Evolutionary conservation across 148 eudicot genomes (phyloP).

Genomic region (Silene latifolia): DNA sequence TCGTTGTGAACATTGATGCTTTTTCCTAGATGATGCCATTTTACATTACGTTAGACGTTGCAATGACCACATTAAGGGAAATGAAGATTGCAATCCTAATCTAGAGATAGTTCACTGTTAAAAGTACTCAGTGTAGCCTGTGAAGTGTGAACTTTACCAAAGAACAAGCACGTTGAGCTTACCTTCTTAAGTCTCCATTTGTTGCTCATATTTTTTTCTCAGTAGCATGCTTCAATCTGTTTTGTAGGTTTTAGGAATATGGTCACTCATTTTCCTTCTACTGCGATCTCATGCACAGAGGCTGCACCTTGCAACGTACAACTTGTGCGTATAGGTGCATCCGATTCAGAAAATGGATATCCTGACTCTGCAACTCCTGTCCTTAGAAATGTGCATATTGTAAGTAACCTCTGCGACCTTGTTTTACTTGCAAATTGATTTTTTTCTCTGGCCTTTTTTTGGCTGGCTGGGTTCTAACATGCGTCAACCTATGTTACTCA

Average conservation of each 20-base stretch:
- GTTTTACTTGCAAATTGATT: neutral
- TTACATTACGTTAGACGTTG: neutral
- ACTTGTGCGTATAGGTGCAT: conserved; percentile 35
- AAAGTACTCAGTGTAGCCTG: neutral
- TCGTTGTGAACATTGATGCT: neutral
- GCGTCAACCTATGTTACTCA: too few species aligned
- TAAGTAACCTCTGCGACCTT: conserved; percentile 27
- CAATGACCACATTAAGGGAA: neutral
- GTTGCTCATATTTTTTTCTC: neutral
- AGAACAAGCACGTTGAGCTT: neutral
- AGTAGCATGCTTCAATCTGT: neutral
- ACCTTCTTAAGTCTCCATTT: neutral
- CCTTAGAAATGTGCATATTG: conserved; percentile 54
- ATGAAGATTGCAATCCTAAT: neutral
- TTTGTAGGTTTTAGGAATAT: conserved; percentile 26
- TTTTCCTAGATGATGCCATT: neutral
- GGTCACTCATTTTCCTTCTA: conserved; percentile 53
- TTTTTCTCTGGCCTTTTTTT: neutral
- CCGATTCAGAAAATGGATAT: conserved; percentile 27
- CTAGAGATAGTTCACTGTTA: too few species aligned
- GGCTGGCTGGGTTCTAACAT: too few species aligned
- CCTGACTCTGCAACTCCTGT: conserved; percentile 30
- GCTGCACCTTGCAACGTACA: conserved; percentile 35
- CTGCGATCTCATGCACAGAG: conserved; percentile 46
- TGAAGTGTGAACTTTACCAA: neutral